Evolutionary conservation across 192 early-diverging fungal genomes (phyloP), one percentile per base, ranked within the genome.

Genomic region (Backusella westeae): DNA sequence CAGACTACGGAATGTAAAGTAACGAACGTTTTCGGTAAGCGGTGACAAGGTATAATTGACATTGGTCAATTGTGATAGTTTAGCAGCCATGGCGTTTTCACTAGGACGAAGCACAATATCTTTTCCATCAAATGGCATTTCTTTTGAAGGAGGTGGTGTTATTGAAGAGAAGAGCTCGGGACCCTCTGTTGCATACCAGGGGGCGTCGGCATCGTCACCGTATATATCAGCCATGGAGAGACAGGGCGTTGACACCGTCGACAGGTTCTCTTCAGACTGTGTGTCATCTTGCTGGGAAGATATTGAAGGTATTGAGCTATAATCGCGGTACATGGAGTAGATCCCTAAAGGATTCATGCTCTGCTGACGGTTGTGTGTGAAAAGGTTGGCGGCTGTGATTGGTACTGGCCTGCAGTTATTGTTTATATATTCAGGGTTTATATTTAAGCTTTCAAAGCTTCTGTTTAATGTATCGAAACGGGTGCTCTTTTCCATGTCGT

Each of bases 31-130:
- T 10, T 91, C 94, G 1, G 95, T 94, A 67, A 91, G 91, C 1
- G 96, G 94, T 14, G 93, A 94, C 17, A 98, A 90, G 29, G 97
- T 97, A 77, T 94, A 94, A 75, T 97, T 93, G 80, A 92, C 87
- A 56, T 84, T 87, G 85, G 95, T 91, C 72, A 98, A 83, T 67
- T 91, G 92, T 0, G 95, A 95, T 39, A 98, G 85, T 77, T 96
- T 93, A 3, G 95, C 96, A 6, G 96, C 92, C n/a, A 94, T 86
- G 2, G 90, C 85, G 78, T 95, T 91, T 81, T 95, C 88, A 14
- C 90, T 83, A n/a, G 93, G 93, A 38, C 89, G 81, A n/a, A 94
- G 73, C 7, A 91, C 81, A 29, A 92, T 85, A n/a, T 77, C 79
- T 42, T 82, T 71, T 19, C 29, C 44, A 32, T 71, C 39, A 39